Percentiles rank a stretch among this genome's conserved stretches.
phyloP scores from a whole-genome alignment of 805 yeast genomes.

The Naumovozyma baii region DNA sequence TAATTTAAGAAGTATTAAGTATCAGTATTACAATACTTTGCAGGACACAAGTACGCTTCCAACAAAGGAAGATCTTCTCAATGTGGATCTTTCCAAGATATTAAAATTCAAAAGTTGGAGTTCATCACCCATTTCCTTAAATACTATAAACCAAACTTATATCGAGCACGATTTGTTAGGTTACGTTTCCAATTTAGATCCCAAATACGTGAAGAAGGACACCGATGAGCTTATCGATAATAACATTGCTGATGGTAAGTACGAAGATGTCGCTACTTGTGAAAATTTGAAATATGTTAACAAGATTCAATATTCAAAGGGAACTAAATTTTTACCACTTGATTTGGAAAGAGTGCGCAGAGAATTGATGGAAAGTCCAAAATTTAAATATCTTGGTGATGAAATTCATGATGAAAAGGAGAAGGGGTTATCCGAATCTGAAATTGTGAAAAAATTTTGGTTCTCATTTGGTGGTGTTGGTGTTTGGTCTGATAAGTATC shows the following conservation, averaged over 20 bases:
- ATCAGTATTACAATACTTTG: too few relatives aligned
- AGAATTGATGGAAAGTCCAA: conserved; percentile 1
- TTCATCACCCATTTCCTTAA: conserved; percentile 2
- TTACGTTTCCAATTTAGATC: conserved; percentile 5
- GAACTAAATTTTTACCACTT: conserved; percentile 3
- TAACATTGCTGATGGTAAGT: conserved; percentile 1
- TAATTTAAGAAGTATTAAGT: not conserved
- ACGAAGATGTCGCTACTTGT: conserved; percentile 1
- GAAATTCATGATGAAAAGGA: conserved; percentile 3
- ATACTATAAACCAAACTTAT: conserved; percentile 1
- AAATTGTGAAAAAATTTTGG: conserved; percentile 29
- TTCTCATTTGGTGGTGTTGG: conserved; percentile 41
- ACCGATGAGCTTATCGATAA: not conserved
- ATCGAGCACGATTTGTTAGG: conserved; percentile 1
- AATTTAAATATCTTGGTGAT: conserved; percentile 1
- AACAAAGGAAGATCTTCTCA: conserved; percentile 2
- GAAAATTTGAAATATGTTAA: not conserved
- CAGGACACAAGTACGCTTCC: not conserved
- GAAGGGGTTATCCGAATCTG: conserved; percentile 4
- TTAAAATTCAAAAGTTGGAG: conserved; percentile 3
- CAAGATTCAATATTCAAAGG: conserved; percentile 6
- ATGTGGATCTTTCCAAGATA: conserved; percentile 3
- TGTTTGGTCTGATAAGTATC: conserved; percentile 41
- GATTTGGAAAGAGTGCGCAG: conserved; percentile 5
- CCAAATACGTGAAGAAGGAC: not conserved